These are phyloP conservation scores for Aspergillus incahuasiensis DNA, from an alignment of 495 filamentous ascomycete genomes.

Conservation along the genomic window DNA sequence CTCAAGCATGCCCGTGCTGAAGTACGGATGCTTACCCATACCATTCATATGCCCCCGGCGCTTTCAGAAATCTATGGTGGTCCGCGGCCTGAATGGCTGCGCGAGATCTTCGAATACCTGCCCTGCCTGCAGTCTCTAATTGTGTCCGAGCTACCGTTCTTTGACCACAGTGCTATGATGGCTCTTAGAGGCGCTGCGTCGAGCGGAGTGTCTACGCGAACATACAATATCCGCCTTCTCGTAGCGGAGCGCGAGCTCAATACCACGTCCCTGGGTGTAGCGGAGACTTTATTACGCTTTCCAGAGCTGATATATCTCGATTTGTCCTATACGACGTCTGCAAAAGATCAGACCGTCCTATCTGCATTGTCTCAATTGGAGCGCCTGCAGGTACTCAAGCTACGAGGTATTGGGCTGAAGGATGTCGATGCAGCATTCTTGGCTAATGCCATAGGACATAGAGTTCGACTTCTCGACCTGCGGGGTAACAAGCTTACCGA, in stretches of 20 bases:
- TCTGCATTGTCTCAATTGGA: constrained; percentile 38
- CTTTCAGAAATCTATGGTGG: constrained; percentile 62
- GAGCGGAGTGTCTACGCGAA: constrained; percentile 22
- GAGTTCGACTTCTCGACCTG: constrained; percentile 55
- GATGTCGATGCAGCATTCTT: constrained; percentile 52
- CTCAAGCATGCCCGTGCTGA: constrained; percentile 50
- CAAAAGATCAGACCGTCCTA: constrained; percentile 49
- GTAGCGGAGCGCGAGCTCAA: constrained; percentile 55
- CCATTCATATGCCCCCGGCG: constrained; percentile 62
- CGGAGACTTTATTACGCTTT: constrained; percentile 49
- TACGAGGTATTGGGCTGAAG: constrained; percentile 52
- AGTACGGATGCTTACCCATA: constrained; percentile 56
- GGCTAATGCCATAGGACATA: constrained; percentile 46
- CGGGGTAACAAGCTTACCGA: constrained; percentile 58
- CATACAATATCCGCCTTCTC: constrained; percentile 49
- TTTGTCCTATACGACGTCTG: constrained; percentile 54
- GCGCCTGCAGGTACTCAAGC: constrained; percentile 54
- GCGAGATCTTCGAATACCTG: constrained; percentile 55
- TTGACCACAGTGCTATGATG: constrained; percentile 58
- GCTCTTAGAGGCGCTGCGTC: constrained; percentile 33
- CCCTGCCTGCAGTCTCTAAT: constrained; percentile 59
- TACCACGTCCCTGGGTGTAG: constrained; percentile 50
- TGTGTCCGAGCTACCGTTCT: constrained; percentile 58
- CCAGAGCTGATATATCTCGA: constrained; percentile 56
- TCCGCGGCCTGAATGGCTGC: constrained; percentile 56